A percentile compares a stretch with the other conserved stretches of the same genome.
phyloP scores from a whole-genome alignment of 495 filamentous ascomycete species.

The Melanomma pulvis-pyrius region DNA sequence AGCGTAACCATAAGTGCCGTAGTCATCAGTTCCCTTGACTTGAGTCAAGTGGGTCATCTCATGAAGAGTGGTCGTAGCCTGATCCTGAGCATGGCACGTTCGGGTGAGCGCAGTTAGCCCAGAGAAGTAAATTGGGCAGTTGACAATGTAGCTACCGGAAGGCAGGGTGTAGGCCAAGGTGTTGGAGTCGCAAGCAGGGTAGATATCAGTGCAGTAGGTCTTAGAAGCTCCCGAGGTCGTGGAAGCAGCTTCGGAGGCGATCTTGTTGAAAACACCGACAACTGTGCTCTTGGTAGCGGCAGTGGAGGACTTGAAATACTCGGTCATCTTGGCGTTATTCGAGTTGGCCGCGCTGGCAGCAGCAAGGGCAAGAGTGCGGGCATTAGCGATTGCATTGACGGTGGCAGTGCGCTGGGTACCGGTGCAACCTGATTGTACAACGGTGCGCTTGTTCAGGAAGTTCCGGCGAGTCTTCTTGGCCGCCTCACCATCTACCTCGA shows the following conservation, averaged over 20 bases:
- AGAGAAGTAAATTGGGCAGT: slow-evolving; percentile 59
- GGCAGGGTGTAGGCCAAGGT: slow-evolving; percentile 63
- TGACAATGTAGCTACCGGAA: slow-evolving; percentile 53
- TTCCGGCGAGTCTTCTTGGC: slow-evolving; percentile 54
- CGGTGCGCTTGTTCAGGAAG: slow-evolving; percentile 53
- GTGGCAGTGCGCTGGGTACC: slow-evolving; percentile 47
- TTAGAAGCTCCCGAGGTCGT: slow-evolving; percentile 49
- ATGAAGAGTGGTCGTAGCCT: slow-evolving; percentile 61
- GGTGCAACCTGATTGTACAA: slow-evolving; percentile 52
- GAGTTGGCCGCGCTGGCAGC: slow-evolving; percentile 55
- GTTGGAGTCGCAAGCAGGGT: slow-evolving; percentile 51
- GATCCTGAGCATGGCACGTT: slow-evolving; percentile 61
- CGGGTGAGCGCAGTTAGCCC: slow-evolving; percentile 48
- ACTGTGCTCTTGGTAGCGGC: slow-evolving; percentile 51
- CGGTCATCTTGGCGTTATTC: slow-evolving; percentile 53
- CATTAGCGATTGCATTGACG: slow-evolving; percentile 52
- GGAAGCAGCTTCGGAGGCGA: slow-evolving; percentile 52
- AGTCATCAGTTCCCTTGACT: slow-evolving; percentile 58
- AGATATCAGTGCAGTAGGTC: slow-evolving; percentile 56
- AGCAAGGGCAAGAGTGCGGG: slow-evolving; percentile 52
- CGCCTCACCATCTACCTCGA: slow-evolving; percentile 53
- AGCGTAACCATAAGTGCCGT: slow-evolving; percentile 57
- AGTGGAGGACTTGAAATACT: slow-evolving; percentile 64
- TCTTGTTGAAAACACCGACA: slow-evolving; percentile 39
- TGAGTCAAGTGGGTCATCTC: slow-evolving; percentile 62